A percentile compares a stretch with the other conserved stretches of the same genome.
Conservation (phyloP, 176 grass and related monocot species). For the Leersia perrieri region DNA sequence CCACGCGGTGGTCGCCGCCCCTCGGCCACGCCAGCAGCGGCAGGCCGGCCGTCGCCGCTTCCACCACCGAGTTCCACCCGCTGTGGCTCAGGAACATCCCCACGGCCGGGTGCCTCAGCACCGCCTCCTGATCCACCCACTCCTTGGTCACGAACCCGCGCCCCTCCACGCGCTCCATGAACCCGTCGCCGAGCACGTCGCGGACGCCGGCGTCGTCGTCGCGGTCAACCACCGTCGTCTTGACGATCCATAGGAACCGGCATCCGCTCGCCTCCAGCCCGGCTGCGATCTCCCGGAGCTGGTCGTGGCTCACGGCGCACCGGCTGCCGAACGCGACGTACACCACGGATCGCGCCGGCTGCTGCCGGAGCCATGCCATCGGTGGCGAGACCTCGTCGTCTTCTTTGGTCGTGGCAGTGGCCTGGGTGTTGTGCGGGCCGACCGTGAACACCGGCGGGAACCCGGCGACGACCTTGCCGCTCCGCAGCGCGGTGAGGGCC, state of each 20-base stretch:
- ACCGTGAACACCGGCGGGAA: constrained; percentile 44
- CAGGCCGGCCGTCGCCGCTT: constrained; percentile 44
- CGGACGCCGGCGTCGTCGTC: constrained; percentile 31
- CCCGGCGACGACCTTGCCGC: constrained; percentile 26
- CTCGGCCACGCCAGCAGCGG: constrained; percentile 54
- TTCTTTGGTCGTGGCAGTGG: too few relatives aligned
- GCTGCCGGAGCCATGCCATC: constrained; percentile 46
- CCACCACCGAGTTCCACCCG: constrained; percentile 48
- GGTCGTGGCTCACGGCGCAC: constrained; percentile 20
- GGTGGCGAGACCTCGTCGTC: neutral
- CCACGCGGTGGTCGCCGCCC: constrained; percentile 52
- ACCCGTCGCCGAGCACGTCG: constrained; percentile 38
- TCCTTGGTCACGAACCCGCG: constrained; percentile 48
- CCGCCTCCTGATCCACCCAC: constrained; percentile 69
- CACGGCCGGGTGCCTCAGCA: constrained; percentile 50
- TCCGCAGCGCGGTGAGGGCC: constrained; percentile 44
- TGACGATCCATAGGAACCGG: constrained; percentile 71
- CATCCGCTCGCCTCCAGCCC: constrained; percentile 56
- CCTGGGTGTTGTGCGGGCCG: constrained; percentile 1
- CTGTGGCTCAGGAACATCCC: constrained; percentile 57
- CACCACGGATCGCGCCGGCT: constrained; percentile 59
- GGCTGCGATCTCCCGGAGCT: constrained; percentile 48
- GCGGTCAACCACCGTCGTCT: constrained; percentile 46
- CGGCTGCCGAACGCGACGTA: constrained; percentile 75
- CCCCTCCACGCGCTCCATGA: constrained; percentile 37